Evolutionary conservation across 2,329 filamentous ascomycete species (phyloP).

Genomic region (Talaromyces amestolkiae): DNA sequence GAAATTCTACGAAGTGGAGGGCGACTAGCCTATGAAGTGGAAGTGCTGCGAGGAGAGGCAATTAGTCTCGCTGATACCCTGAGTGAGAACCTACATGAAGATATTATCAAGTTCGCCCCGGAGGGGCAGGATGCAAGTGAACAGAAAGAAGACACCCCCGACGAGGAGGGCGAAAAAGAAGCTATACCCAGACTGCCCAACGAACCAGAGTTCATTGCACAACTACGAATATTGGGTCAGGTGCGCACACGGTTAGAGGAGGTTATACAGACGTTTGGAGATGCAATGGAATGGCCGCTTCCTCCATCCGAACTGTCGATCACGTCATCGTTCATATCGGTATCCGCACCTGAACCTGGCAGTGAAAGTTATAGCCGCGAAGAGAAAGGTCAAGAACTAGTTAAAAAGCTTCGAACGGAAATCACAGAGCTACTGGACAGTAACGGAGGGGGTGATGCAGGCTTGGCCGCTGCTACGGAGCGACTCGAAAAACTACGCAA

Average conservation of each 20-base stretch:
- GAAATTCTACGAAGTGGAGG: constrained; percentile 89
- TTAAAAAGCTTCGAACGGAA: constrained; percentile 63
- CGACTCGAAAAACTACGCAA: constrained; percentile 75
- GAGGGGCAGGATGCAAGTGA: constrained; percentile 31
- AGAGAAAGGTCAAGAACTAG: constrained; percentile 81
- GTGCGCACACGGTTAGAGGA: constrained; percentile 82
- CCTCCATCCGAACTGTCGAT: constrained; percentile 84
- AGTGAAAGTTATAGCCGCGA: constrained; percentile 68
- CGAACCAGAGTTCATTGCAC: constrained; percentile 68
- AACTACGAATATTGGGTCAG: constrained; percentile 76
- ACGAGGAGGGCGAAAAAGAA: constrained; percentile 10
- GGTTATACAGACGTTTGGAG: constrained; percentile 87
- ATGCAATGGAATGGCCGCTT: constrained; percentile 92
- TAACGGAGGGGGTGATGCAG: constrained; percentile 59
- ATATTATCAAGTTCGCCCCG: constrained; percentile 71
- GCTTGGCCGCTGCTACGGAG: constrained; percentile 65
- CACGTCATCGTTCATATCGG: constrained; percentile 80
- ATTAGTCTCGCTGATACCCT: constrained; percentile 75
- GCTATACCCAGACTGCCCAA: constrained; percentile 7
- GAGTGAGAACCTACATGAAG: constrained; percentile 66
- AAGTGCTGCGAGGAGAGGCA: constrained; percentile 85
- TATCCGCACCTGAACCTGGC: constrained; percentile 77
- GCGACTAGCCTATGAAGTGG: constrained; percentile 88
- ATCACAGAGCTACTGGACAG: constrained; percentile 65
- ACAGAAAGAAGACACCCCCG: constrained; percentile 1